These are phyloP conservation scores for Aspergillus bombycis DNA, from an alignment of 2,329 filamentous ascomycete species.

Conservation along the genomic window DNA sequence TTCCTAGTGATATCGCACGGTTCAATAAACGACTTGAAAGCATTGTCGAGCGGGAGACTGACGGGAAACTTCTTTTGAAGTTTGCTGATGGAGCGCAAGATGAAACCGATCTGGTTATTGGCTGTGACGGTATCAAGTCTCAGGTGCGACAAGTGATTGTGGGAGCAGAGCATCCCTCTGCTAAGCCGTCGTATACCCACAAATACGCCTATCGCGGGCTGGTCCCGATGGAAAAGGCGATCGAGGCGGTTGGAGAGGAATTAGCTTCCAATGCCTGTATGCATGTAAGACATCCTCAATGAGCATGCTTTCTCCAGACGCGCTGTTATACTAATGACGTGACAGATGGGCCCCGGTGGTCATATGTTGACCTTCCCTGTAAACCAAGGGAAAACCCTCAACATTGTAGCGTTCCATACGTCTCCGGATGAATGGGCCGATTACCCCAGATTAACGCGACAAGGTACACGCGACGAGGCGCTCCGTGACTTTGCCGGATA, in stretches of 20 bases:
- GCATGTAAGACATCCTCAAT: conserved; percentile 27
- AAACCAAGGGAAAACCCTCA: conserved; percentile 51
- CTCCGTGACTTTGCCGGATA: conserved; percentile 27
- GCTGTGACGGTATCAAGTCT: conserved; percentile 56
- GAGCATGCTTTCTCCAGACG: background rate
- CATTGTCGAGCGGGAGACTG: conserved; percentile 10
- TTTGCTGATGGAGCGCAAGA: conserved; percentile 50
- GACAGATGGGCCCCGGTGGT: conserved; percentile 43
- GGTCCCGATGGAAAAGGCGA: conserved; percentile 53
- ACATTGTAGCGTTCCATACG: conserved; percentile 47
- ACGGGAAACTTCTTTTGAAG: conserved; percentile 37
- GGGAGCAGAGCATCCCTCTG: conserved; percentile 44
- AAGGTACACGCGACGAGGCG: conserved; percentile 26
- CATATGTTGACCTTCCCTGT: conserved; percentile 56
- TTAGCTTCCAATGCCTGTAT: conserved; percentile 40
- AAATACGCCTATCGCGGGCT: conserved; percentile 58
- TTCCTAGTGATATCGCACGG: conserved; percentile 30
- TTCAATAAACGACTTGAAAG: conserved; percentile 32
- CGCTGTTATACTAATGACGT: background rate
- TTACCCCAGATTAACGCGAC: conserved; percentile 23
- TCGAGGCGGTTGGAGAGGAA: conserved; percentile 50
- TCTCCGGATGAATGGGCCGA: conserved; percentile 30
- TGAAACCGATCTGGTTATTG: conserved; percentile 48
- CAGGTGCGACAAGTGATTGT: conserved; percentile 50
- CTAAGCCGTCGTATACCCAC: conserved; percentile 52